phyloP scores from a whole-genome alignment of 176 grass and related monocot genomes.

The Phragmites australis region DNA sequence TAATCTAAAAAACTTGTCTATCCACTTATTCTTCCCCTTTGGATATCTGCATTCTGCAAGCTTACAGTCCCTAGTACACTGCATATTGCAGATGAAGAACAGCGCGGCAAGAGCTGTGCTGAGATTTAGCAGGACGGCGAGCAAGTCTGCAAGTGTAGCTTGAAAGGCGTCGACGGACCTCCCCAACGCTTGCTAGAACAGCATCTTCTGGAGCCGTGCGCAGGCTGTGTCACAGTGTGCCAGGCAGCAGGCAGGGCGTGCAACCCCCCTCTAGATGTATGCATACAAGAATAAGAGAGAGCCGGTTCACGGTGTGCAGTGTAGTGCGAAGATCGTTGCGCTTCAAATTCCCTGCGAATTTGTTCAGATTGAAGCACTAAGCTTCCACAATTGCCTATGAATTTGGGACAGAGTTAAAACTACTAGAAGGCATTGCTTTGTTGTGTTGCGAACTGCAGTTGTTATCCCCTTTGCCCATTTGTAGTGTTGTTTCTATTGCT shows the following conservation, averaged over 20 bases:
- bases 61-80: neutral
- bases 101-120: conserved; percentile 16
- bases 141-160: neutral
- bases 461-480: neutral
- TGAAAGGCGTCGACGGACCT: neutral
- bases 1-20: no score
- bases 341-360: neutral
- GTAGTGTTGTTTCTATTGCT: neutral
- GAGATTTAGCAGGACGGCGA: neutral
- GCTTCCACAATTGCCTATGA: neutral
- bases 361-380: neutral
- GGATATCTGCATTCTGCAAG: neutral
- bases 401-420: neutral
- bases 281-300: conserved; percentile 3
- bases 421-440: neutral
- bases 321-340: neutral
- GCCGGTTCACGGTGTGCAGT: no score
- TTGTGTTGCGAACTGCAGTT: neutral
- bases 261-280: neutral
- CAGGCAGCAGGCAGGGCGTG: neutral
- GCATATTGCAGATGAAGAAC: conserved; percentile 40
- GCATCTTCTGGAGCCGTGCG: neutral
- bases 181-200: neutral
- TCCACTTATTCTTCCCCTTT: no score
- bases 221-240: neutral